Base-by-base conservation (phyloP, 306 rosid species). In the Quillaja saponaria region DNA sequence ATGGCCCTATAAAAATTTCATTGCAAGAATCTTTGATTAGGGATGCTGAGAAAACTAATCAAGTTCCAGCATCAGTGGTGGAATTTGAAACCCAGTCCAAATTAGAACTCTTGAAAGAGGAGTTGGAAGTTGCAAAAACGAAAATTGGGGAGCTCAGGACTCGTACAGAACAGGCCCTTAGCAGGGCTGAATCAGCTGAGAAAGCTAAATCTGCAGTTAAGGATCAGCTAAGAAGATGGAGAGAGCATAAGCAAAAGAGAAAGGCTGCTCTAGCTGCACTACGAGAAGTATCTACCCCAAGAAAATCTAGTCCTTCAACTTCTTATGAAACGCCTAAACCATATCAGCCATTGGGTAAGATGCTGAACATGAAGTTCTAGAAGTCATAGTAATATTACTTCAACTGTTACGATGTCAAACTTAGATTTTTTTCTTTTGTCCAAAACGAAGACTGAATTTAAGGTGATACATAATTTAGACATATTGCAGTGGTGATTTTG, bases 151-250 rank as follows among this genome's bases (percentile, higher is more conserved):
- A 84, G 64, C 71, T 84, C 58, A 68, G 95, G 68, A 79, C 69
- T 16, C 85, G 95, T 0, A 85, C 91, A 33, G 97, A 84, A 63
- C 97, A 88, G 52, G 97, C 97, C 19, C 47, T 63, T 0, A 88
- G 84, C 35, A 72, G 96, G 37, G 97, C 96, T 38, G 96, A 88
- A 57, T 61, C 72, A 20, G 91, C 97, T 1, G 96, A 88, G 91
- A 85, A 76, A 67, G 88, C 86, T 13, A 91, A 85, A 64, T 71
- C 74, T 17, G 80, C 70, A 21, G 33, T 88, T 6, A 95, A 91
- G 69, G 86, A 80, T 5, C 82, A 73, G 56, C 55, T 84, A 60
- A 84, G 75, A 76, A 82, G 83, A 67, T 76, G 80, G 21, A 61
- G 68, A 58, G 87, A 84, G 61, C 72, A 83, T 2, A 80, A 64